phyloP scores from a whole-genome alignment of 2,329 filamentous ascomycete genomes.

The Nigrograna mackinnonii region DNA sequence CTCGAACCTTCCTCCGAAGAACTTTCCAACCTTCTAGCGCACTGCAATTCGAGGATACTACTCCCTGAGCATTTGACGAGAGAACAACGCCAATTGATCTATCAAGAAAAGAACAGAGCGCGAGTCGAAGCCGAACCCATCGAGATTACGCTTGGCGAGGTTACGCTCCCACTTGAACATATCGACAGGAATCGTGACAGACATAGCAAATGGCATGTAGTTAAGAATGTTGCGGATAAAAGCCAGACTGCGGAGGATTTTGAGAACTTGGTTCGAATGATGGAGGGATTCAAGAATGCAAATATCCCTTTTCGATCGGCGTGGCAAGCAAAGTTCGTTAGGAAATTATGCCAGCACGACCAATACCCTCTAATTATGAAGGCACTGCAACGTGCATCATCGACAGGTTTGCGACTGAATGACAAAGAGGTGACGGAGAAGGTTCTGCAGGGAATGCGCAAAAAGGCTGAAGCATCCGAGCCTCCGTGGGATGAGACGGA shows the following conservation, averaged over 20 bases:
- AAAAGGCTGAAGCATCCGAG: conserved; percentile 34
- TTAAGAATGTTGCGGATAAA: conserved; percentile 16
- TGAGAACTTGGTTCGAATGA: conserved; percentile 36
- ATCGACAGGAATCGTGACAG: conserved; percentile 27
- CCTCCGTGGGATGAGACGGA: conserved; percentile 41
- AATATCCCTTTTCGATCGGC: conserved; percentile 14
- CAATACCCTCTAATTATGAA: conserved; percentile 33
- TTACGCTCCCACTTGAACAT: conserved; percentile 36
- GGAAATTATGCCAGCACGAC: conserved; percentile 19
- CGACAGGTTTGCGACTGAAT: conserved; percentile 27
- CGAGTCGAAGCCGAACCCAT: conserved; percentile 47
- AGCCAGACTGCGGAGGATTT: conserved; percentile 32
- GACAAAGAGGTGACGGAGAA: conserved; percentile 26
- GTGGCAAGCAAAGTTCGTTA: conserved; percentile 21
- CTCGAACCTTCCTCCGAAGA: conserved; percentile 43
- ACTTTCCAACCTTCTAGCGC: conserved; percentile 44
- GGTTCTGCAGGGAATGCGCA: conserved; percentile 41
- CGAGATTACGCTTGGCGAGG: conserved; percentile 45
- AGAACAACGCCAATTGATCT: conserved; percentile 48
- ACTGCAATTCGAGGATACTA: conserved; percentile 48
- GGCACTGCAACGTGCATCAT: conserved; percentile 26
- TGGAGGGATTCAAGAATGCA: conserved; percentile 35
- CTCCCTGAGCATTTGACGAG: conserved; percentile 47
- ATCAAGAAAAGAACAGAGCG: conserved; percentile 41
- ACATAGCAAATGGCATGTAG: conserved; percentile 14